phyloP scores from a whole-genome alignment of 164 flowering plant species.

The Taxillus chinensis region DNA sequence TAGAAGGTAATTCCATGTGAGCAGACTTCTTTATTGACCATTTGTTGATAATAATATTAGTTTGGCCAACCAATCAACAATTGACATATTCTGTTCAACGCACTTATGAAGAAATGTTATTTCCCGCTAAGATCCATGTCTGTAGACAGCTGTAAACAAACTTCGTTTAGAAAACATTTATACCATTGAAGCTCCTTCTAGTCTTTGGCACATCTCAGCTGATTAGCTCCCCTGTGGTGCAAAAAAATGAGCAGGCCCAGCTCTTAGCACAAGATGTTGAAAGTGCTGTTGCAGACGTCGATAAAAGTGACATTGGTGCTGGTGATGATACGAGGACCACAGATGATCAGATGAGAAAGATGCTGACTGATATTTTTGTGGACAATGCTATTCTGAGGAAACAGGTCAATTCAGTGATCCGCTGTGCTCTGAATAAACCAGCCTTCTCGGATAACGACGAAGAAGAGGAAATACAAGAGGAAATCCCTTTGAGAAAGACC shows the following conservation, averaged over 20 bases:
- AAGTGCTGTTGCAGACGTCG: background rate
- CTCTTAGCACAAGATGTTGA: conserved; percentile 1
- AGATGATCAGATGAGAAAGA: conserved; percentile 1
- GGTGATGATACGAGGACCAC: background rate
- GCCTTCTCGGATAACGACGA: background rate
- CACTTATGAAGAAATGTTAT: too few relatives aligned
- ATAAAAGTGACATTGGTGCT: background rate
- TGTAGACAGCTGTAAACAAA: too few relatives aligned
- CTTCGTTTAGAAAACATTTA: too few relatives aligned
- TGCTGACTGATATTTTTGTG: conserved; percentile 1
- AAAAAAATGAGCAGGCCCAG: background rate
- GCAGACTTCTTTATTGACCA: too few relatives aligned
- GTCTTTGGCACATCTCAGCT: too few relatives aligned
- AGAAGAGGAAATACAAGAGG: background rate
- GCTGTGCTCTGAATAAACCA: background rate
- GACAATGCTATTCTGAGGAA: background rate
- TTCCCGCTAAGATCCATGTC: too few relatives aligned
- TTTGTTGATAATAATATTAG: too few relatives aligned
- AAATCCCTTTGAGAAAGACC: background rate
- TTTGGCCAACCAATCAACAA: too few relatives aligned
- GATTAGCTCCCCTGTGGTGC: too few relatives aligned
- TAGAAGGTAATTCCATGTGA: too few relatives aligned
- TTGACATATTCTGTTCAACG: too few relatives aligned
- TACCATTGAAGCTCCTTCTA: too few relatives aligned
- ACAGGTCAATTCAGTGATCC: background rate